Evolutionary conservation across 1,284 basidiomycete genomes (phyloP).

Genomic region (Ceratobasidium theobromae): DNA sequence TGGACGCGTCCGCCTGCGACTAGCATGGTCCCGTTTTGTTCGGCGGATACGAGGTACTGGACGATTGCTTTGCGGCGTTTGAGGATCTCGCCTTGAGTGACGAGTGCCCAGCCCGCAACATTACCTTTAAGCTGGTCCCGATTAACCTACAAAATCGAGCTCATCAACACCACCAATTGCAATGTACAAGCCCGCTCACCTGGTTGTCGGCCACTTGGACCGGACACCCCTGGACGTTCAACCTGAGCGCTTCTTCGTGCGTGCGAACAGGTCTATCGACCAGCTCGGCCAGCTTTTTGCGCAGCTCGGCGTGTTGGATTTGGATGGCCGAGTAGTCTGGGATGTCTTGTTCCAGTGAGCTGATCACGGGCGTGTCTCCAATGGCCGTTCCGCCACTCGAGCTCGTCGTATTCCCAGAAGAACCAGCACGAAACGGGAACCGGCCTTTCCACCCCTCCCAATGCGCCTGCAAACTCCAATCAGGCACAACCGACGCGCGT

Average conservation of each 20-base stretch:
- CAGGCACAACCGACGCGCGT: constrained; percentile 8
- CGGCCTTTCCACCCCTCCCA: constrained; percentile 16
- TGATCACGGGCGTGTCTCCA: constrained; percentile 10
- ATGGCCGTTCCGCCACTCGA: background rate
- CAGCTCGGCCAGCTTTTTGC: constrained; percentile 1
- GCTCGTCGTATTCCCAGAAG: background rate
- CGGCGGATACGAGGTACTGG: constrained; percentile 40
- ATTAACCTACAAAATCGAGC: constrained; percentile 42
- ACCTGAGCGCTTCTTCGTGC: constrained; percentile 13
- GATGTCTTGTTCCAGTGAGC: background rate
- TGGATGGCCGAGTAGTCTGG: background rate
- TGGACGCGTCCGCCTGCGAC: constrained; percentile 39
- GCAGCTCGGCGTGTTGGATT: background rate
- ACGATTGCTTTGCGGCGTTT: constrained; percentile 43
- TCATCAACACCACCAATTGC: no score
- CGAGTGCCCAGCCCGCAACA: constrained; percentile 42
- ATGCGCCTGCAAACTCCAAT: constrained; percentile 21
- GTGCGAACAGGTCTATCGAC: constrained; percentile 30
- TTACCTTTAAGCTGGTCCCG: constrained; percentile 45
- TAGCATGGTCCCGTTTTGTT: constrained; percentile 40
- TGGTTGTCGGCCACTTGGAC: constrained; percentile 32
- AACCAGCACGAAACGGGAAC: background rate
- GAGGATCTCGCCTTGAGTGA: constrained; percentile 41
- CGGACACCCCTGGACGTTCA: constrained; percentile 32
- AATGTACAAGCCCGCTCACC: no score